Base-by-base conservation (phyloP, 176 grass and related monocot species). In the Avena atlantica region DNA sequence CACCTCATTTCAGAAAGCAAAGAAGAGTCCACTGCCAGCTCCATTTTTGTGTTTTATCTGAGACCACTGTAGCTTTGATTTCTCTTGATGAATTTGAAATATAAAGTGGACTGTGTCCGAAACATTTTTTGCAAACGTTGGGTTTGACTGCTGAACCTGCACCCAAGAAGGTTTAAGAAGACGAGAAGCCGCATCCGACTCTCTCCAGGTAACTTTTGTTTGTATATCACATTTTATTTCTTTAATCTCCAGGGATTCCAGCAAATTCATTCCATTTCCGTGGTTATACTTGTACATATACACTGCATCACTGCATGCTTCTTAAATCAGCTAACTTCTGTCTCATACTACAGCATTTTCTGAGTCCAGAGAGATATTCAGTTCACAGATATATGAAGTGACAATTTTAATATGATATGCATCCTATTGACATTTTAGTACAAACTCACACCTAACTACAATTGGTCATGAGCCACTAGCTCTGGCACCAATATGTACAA, bases 401-500 rank as follows among this genome's bases (percentile, higher is more conserved):
- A 12, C 4, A 78, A 82, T 83, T 90, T 16, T 27, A 70, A 61
- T 70, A 70, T 71, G 31, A 78, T 23, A 62, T 71, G 62, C 7
- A 70, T 60, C 40, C 13, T 82, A 29, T 82, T 60, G 27, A 64
- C 27, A 16, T 82, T 82, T 42, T 31, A 55, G 72, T 90, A 69
- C 47, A 89, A 49, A 65, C 49, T 86, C 20, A 61, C 50, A 42
- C 48, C 13, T 19, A 69, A 8, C 51, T 62, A 83, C 48, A 72
- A 15, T 65, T 83, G 31, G 64, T 56, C 51, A 77, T 40, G 65
- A 80, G 27, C 34, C 89, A 87, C 74, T 74, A 57, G 27, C 74
- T 79, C 75, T 24, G 79, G 73, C 36, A 37, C 69, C 36, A 47
- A 79, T 74, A 66, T 90, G 40, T 83, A 20, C 13, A 47, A 17